Evolutionary conservation across 306 rosid genomes (phyloP), one percentile per base, ranked within the genome.

Genomic region (Cicer bijugum): DNA sequence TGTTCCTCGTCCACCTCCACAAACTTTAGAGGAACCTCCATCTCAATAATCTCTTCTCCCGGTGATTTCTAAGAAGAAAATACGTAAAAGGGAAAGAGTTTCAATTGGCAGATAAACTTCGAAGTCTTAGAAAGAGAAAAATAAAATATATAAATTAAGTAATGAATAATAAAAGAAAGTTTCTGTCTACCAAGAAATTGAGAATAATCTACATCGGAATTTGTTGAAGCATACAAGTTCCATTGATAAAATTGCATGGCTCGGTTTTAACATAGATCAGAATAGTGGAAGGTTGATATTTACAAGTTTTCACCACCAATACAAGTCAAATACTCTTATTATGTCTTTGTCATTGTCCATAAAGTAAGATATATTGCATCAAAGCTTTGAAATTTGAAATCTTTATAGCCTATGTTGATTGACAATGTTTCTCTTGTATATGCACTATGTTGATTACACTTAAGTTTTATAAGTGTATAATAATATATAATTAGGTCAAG

Each of bases 1-100:
- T 91, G 95, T 80, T 94, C 99, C 82, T 88, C 88, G 72, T 94
- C 99, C 78, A 94, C 99, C 88, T 91, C 97, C 78, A 94, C 95
- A 84, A 94, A 94, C 86, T 94, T 94, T 35, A 94, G 88, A 77
- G 99, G 97, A 82, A 94, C 55, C 66, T 89, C 99, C 77, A 85
- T 86, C 43, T 80, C 96, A 56, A 91, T 82, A 81, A 94, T 94
- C 51, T 94, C 99, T 75, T 94, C 99, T 38, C 96, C 98, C 8
- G 85, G 56, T 66, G 89, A 66, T 89, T 85, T 86, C 98, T 94
- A 66, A 55, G 20, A 66, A 14, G 75, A 67, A 70, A 19, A 60
- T 56, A 77, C 23, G 64, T 66, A 74, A 50, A 44, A 65, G 63
- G 44, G 61, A 19, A 16, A 55, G 12, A 38, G 59, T 82, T 68